Conservation (phyloP, 2,329 filamentous ascomycete genomes). For the Sporothrix luriei region DNA sequence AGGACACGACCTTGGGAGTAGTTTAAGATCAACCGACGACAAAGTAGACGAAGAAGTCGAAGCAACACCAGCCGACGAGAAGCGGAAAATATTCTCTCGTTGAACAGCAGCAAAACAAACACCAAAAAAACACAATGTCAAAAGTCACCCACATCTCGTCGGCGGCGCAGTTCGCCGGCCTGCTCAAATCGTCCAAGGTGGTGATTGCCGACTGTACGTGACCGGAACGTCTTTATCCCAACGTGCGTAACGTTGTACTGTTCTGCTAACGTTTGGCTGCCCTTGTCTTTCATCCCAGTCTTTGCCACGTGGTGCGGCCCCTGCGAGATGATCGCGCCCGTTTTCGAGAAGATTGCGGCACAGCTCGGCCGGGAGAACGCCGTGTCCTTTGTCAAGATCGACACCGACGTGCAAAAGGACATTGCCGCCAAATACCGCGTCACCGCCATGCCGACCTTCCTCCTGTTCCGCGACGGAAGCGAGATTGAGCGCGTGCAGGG, state of each 20-base stretch:
- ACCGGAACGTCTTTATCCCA: not conserved
- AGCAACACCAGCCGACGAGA: not conserved
- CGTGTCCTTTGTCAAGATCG: constrained; percentile 77
- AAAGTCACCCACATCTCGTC: constrained; percentile 48
- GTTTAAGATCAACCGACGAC: not conserved
- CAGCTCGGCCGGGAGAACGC: constrained; percentile 70
- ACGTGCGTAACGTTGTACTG: too few relatives aligned
- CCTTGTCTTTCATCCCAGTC: constrained; percentile 56
- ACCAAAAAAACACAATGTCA: constrained; percentile 38
- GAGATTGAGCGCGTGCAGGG: constrained; percentile 71
- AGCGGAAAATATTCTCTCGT: not conserved
- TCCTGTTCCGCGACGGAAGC: constrained; percentile 76
- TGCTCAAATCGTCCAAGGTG: constrained; percentile 72
- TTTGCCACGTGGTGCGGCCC: constrained; percentile 85
- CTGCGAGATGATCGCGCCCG: constrained; percentile 79
- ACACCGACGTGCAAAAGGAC: constrained; percentile 64
- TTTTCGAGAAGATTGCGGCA: constrained; percentile 75
- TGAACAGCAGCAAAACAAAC: not conserved
- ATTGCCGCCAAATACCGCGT: constrained; percentile 74
- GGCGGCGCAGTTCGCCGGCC: constrained; percentile 63
- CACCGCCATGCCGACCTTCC: constrained; percentile 83
- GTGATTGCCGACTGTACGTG: constrained; percentile 87
- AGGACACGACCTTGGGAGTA: not conserved
- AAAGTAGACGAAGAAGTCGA: not conserved
- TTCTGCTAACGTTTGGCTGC: not conserved